phyloP scores from a whole-genome alignment of 73 alveolate genomes.

The Paramecium biaurelia region DNA sequence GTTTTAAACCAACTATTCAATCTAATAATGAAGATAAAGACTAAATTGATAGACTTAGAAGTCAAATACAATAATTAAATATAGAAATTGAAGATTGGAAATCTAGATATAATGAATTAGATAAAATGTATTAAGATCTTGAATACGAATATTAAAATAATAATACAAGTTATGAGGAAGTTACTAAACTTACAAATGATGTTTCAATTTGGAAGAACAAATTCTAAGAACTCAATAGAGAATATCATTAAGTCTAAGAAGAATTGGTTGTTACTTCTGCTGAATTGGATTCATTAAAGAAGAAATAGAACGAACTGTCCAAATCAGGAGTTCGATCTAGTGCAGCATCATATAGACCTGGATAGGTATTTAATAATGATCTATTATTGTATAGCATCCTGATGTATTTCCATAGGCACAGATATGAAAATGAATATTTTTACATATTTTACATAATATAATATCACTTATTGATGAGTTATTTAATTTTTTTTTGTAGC shows the following conservation, averaged over 20 bases:
- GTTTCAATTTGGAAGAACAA: constrained; percentile 5
- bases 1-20: not conserved
- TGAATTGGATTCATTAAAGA: constrained; percentile 11
- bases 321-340: constrained; percentile 18
- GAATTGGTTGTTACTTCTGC: not conserved
- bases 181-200: constrained; percentile 35
- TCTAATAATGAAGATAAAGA: not conserved
- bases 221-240: constrained; percentile 11
- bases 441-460: not conserved
- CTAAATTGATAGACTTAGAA: not conserved
- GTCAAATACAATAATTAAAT: not conserved
- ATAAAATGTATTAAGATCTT: not conserved
- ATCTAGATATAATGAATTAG: constrained; percentile 1
- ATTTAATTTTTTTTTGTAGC: not conserved
- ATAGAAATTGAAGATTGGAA: constrained; percentile 46
- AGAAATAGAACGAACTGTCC: constrained; percentile 9
- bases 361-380: not conserved
- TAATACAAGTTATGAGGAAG: not conserved
- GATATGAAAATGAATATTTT: not conserved
- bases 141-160: not conserved
- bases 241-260: constrained; percentile 9
- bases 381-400: not conserved
- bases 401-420: not conserved
- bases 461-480: not conserved
- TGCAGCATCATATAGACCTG: not conserved